phyloP scores from a whole-genome alignment of 495 filamentous ascomycete genomes.

The Glonium stellatum region DNA sequence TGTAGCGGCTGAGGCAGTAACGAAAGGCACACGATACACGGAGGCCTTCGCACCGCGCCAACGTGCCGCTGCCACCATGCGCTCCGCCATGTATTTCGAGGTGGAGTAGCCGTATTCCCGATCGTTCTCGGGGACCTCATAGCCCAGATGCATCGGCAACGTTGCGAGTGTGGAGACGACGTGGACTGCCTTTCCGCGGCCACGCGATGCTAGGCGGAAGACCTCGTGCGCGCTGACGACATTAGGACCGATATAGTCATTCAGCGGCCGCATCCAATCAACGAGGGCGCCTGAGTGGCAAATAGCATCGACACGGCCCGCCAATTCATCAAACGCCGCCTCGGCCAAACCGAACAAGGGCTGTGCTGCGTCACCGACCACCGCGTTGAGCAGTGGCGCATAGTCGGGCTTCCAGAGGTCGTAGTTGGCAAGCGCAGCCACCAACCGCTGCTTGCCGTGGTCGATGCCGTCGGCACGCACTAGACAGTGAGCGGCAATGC shows the following conservation, averaged over 20 bases:
- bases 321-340: slow-evolving; percentile 27
- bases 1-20: slow-evolving; percentile 28
- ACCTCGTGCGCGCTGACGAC: slow-evolving; percentile 35
- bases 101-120: slow-evolving; percentile 34
- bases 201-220: slow-evolving; percentile 33
- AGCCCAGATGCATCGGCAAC: slow-evolving; percentile 29
- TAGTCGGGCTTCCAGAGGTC: slow-evolving; percentile 28
- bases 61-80: slow-evolving; percentile 30
- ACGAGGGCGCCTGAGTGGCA: slow-evolving; percentile 34
- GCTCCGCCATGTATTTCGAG: slow-evolving; percentile 34
- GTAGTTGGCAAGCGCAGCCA: slow-evolving; percentile 21
- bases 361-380: slow-evolving; percentile 29
- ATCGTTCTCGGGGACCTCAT: slow-evolving; percentile 23
- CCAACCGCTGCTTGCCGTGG: slow-evolving; percentile 20
- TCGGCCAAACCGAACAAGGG: slow-evolving; percentile 29
- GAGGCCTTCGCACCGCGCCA: slow-evolving; percentile 32
- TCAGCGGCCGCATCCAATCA: slow-evolving; percentile 35
- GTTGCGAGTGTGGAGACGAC: slow-evolving; percentile 35
- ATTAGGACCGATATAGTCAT: slow-evolving; percentile 35
- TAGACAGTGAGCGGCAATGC: slow-evolving; percentile 28
- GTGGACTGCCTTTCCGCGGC: slow-evolving; percentile 31
- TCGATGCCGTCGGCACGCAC: slow-evolving; percentile 26
- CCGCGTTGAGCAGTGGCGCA: slow-evolving; percentile 21
- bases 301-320: slow-evolving; percentile 29
- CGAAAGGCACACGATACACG: slow-evolving; percentile 33